These are phyloP conservation scores for Artomyces pyxidatus DNA, from an alignment of 768 basidiomycete species.

Conservation along the genomic window DNA sequence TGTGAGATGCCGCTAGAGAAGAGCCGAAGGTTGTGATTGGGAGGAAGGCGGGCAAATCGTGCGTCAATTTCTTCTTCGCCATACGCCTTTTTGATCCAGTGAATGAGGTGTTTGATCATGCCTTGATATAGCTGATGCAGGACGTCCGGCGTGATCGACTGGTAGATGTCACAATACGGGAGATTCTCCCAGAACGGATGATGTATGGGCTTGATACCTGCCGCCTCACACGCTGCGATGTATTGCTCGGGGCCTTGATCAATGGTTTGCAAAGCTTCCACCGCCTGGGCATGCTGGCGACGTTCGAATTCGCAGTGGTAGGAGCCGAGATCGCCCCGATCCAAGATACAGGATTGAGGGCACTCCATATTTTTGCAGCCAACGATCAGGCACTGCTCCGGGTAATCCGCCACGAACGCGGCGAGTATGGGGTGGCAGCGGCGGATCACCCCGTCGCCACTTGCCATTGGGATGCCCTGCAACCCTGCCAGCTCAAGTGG, in stretches of 20 bases:
- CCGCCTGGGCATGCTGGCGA: neutral
- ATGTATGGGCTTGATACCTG: constrained; percentile 1
- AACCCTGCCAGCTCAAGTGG: constrained; percentile 15
- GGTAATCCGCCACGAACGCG: constrained; percentile 17
- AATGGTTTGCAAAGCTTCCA: neutral
- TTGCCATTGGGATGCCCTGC: constrained; percentile 24
- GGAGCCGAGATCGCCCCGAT: neutral
- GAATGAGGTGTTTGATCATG: neutral
- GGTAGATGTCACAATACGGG: constrained; percentile 21
- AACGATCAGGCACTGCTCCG: constrained; percentile 14
- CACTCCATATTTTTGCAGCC: constrained; percentile 11
- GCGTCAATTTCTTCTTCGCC: constrained; percentile 27
- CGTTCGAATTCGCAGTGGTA: neutral
- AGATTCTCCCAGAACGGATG: constrained; percentile 20
- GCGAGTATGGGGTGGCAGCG: constrained; percentile 24
- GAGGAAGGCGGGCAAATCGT: constrained; percentile 21
- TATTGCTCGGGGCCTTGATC: neutral
- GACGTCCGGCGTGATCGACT: constrained; percentile 24
- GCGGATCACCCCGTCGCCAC: constrained; percentile 30
- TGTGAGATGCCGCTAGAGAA: constrained; percentile 27
- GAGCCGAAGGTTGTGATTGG: constrained; percentile 23
- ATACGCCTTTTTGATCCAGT: neutral
- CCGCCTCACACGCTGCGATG: neutral
- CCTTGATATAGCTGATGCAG: constrained; percentile 26
- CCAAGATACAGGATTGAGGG: constrained; percentile 2